Base-by-base conservation (phyloP, 805 yeast species). In the Saccharomycopsis babjevae region DNA sequence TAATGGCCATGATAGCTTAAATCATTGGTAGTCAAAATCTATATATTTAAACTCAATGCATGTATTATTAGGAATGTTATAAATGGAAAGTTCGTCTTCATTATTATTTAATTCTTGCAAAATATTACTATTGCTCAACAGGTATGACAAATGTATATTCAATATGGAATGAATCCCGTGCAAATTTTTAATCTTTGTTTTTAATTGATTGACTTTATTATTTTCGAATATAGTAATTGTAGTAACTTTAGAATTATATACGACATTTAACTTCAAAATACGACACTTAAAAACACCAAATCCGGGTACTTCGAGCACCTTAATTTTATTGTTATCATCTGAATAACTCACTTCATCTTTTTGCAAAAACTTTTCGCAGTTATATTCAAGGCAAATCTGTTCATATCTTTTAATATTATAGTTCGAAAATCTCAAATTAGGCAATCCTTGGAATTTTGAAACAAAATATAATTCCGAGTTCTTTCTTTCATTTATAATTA, bases 381-480 rank as follows among this genome's bases (percentile, higher is more conserved):
- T 60, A 63, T 30, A 60, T 56, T 30, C 39, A 54, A 40, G 57
- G 70, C 68, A 54, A 66, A 66, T 1, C 54, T 25, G 43, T 68
- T 64, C 13, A 60, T 56, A 6, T 68, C 67, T 20, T 67, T 42
- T 28, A 18, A n/a, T n/a, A 28, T 57, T 60, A 46, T 28, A 52
- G 7, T 46, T 55, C 8, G 52, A 25, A 22, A 62, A 62, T 7
- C n/a, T 50, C n/a, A 30, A 61, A 11, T 67, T 61, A 0, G 70
- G 70, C 18, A 62, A 16, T 7, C 61, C 62, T n/a, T 67, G 68
- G 0, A 87, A 81, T 63, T 77, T 77, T 5, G 83, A 76, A 34
- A 87, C 73, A 62, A 87, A 83, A 68, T 80, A 89, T 4, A 88
- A 68, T 69, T 90, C 96, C 0, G 88, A 86, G 65, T 85, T 87